Conservation (phyloP, 768 basidiomycete species). For the Leccinum rimulosum region DNA sequence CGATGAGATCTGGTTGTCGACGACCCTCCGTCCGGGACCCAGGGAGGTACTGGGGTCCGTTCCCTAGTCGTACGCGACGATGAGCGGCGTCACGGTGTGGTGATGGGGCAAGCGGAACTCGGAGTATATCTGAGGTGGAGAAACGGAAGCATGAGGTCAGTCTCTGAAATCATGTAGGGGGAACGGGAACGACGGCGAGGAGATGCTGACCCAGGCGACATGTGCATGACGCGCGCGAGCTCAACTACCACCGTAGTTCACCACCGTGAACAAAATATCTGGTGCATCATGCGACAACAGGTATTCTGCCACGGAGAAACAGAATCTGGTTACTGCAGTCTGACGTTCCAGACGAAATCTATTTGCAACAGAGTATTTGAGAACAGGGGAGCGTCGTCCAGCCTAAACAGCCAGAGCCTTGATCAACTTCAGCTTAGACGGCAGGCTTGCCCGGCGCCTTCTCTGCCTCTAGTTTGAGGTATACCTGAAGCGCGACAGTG, state of each 20-base stretch:
- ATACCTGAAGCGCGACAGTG: constrained; percentile 19
- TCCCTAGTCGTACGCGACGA: constrained; percentile 1
- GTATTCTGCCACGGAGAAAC: too few species aligned
- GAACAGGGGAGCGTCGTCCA: neutral
- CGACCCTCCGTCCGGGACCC: neutral
- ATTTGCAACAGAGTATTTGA: constrained; percentile 15
- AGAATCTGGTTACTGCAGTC: too few species aligned
- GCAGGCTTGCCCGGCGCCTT: constrained; percentile 21
- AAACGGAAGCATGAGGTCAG: too few species aligned
- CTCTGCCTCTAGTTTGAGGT: constrained; percentile 24
- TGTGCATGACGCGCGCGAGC: too few species aligned
- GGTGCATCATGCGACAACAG: too few species aligned
- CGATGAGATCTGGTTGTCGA: constrained; percentile 4
- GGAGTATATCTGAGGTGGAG: too few species aligned
- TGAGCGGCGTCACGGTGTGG: constrained; percentile 4
- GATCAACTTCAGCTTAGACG: constrained; percentile 5
- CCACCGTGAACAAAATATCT: too few species aligned
- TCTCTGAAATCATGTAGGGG: too few species aligned
- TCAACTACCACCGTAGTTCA: too few species aligned
- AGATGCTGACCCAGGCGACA: too few species aligned
- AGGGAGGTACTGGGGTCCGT: constrained; percentile 1
- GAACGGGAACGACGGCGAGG: too few species aligned
- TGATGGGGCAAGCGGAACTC: constrained; percentile 6
- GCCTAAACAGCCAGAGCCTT: neutral
- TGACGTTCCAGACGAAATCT: constrained; percentile 6